Evolutionary conservation across 345 rosid genomes (phyloP).

Genomic region (Euphorbia tirucalli): DNA sequence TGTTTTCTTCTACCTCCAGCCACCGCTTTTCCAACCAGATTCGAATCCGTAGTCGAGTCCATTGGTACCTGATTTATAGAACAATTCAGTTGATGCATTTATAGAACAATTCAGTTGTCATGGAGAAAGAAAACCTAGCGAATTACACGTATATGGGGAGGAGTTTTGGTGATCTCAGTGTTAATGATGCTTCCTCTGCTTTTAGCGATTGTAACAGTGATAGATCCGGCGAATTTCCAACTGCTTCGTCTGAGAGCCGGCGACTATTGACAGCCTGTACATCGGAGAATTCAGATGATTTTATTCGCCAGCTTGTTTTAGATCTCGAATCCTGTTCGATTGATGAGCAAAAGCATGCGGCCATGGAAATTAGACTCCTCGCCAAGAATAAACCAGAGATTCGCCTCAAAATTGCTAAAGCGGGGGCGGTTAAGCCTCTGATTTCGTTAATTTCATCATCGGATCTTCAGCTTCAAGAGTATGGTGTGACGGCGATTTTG

Average conservation of each 20-base stretch:
- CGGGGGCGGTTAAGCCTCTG: slow-evolving; percentile 84
- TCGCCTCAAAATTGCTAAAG: slow-evolving; percentile 73
- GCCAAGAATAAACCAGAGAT: slow-evolving; percentile 88
- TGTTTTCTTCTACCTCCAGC: neutral
- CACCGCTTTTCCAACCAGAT: neutral
- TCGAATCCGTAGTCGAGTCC: neutral
- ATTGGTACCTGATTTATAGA: no score
- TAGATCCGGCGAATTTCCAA: slow-evolving; percentile 81
- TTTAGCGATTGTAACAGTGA: slow-evolving; percentile 96
- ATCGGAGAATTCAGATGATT: slow-evolving; percentile 40
- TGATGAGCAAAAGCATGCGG: slow-evolving; percentile 91
- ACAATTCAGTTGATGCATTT: slow-evolving; percentile 29
- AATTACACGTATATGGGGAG: slow-evolving; percentile 47
- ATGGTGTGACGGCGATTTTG: slow-evolving; percentile 87
- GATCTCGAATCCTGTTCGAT: slow-evolving; percentile 70
- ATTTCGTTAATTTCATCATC: slow-evolving; percentile 59
- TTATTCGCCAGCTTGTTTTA: slow-evolving; percentile 64
- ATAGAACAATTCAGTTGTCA: neutral
- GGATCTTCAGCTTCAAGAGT: slow-evolving; percentile 80
- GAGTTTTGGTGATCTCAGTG: slow-evolving; percentile 35
- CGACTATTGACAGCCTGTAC: slow-evolving; percentile 62
- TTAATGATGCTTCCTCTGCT: slow-evolving; percentile 59
- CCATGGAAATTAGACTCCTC: slow-evolving; percentile 85
- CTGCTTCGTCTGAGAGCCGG: slow-evolving; percentile 64
- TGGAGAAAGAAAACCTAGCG: slow-evolving; percentile 42